A percentile compares a stretch with the other conserved stretches of the same genome.
Conservation (phyloP, 1,284 basidiomycete species). For the Sphagnurus paluster region DNA sequence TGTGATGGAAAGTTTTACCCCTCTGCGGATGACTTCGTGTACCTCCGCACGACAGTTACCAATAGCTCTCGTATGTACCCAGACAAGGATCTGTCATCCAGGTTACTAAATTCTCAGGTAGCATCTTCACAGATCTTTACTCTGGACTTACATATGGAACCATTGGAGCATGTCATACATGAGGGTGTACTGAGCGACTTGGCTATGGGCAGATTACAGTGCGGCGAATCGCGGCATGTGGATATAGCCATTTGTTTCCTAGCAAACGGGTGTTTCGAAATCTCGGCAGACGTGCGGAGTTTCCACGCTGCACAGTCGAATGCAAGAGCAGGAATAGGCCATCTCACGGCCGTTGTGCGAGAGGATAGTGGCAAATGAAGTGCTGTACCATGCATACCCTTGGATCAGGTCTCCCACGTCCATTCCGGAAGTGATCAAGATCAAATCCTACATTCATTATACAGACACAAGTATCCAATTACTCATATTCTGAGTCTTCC, state of each 20-base stretch:
- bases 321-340: constrained; percentile 35
- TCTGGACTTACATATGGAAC: constrained; percentile 54
- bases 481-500: constrained; percentile 76
- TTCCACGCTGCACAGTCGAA: constrained; percentile 30
- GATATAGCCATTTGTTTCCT: constrained; percentile 73
- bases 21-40: constrained; percentile 58
- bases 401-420: background rate
- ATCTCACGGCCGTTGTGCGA: constrained; percentile 36
- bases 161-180: constrained; percentile 64
- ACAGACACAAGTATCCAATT: constrained; percentile 19
- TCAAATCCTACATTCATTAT: constrained; percentile 14
- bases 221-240: constrained; percentile 52
- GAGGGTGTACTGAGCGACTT: constrained; percentile 67
- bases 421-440: too few species aligned
- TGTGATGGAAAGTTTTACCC: constrained; percentile 44
- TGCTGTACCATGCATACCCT: background rate
- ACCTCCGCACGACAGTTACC: constrained; percentile 52
- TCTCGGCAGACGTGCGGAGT: constrained; percentile 56
- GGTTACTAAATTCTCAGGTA: constrained; percentile 24
- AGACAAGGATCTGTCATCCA: background rate
- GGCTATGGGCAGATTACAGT: constrained; percentile 55
- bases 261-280: constrained; percentile 68
- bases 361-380: constrained; percentile 12
- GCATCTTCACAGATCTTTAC: constrained; percentile 52
- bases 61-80: constrained; percentile 59